Conservation (phyloP, 257 asterid species). For the Cinchona pubescens region DNA sequence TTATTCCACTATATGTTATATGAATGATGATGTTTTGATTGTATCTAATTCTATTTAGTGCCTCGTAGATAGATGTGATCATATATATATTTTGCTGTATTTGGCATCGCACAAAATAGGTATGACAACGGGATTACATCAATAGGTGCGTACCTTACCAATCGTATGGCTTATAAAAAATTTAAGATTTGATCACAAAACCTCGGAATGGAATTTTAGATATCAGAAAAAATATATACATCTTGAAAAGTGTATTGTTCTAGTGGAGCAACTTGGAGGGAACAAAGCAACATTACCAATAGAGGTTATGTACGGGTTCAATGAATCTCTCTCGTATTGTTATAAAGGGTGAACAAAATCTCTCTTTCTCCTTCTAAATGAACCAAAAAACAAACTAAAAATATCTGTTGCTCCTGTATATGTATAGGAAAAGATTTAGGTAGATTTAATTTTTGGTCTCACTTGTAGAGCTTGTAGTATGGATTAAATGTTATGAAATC, state of each 20-base stretch:
- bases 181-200: neutral
- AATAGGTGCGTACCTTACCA: no score
- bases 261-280: neutral
- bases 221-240: neutral
- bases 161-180: neutral
- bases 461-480: no score
- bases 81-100: no score
- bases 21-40: no score
- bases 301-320: neutral
- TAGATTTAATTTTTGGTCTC: no score
- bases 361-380: neutral
- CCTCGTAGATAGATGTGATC: no score
- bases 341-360: neutral
- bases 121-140: no score
- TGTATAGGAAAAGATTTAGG: no score
- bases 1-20: no score
- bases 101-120: no score
- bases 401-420: neutral
- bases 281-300: neutral
- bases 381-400: neutral
- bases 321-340: neutral
- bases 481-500: no score
- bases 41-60: no score
- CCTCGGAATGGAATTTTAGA: neutral
- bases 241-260: neutral